These are phyloP conservation scores for Iris pallida DNA, from an alignment of 116 monocot species.

Conservation along the genomic window DNA sequence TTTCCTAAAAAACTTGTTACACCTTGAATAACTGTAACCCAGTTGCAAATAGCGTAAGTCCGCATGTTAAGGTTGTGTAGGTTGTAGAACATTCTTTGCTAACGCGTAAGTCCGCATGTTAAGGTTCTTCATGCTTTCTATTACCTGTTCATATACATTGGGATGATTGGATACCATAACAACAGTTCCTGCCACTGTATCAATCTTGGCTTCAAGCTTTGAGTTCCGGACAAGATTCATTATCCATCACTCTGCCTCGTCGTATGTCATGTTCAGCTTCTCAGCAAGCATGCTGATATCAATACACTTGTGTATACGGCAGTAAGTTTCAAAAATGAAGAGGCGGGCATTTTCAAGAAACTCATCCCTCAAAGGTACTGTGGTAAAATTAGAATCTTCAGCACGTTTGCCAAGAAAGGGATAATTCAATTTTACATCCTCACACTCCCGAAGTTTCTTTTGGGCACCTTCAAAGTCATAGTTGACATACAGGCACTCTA, in stretches of 20 bases:
- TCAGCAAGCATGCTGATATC: slow-evolving; percentile 84
- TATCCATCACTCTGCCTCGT: slow-evolving; percentile 84
- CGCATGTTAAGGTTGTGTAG: too few species aligned
- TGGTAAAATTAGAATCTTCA: slow-evolving; percentile 57
- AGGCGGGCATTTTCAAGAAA: slow-evolving; percentile 86
- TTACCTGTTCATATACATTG: slow-evolving; percentile 83
- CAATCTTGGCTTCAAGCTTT: slow-evolving; percentile 92
- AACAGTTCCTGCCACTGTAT: slow-evolving; percentile 71
- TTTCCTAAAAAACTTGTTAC: too few species aligned
- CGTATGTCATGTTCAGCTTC: slow-evolving; percentile 81
- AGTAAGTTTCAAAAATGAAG: slow-evolving; percentile 82
- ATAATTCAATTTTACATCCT: slow-evolving; percentile 74
- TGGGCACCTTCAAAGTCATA: slow-evolving; percentile 91
- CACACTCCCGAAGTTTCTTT: slow-evolving; percentile 70
- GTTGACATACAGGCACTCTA: slow-evolving; percentile 79
- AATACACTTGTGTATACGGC: slow-evolving; percentile 75
- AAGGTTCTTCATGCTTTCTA: slow-evolving; percentile 81
- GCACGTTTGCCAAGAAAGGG: slow-evolving; percentile 79
- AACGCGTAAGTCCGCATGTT: slow-evolving; percentile 61
- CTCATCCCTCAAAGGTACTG: slow-evolving; percentile 77
- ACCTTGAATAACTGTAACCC: too few species aligned
- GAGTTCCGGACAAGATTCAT: slow-evolving; percentile 78
- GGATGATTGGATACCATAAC: slow-evolving; percentile 58
- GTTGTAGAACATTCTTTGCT: slow-evolving; percentile 53
- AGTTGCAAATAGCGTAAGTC: neutral